phyloP scores from a whole-genome alignment of 208 protist species.

The Leishmania amazonensis region DNA sequence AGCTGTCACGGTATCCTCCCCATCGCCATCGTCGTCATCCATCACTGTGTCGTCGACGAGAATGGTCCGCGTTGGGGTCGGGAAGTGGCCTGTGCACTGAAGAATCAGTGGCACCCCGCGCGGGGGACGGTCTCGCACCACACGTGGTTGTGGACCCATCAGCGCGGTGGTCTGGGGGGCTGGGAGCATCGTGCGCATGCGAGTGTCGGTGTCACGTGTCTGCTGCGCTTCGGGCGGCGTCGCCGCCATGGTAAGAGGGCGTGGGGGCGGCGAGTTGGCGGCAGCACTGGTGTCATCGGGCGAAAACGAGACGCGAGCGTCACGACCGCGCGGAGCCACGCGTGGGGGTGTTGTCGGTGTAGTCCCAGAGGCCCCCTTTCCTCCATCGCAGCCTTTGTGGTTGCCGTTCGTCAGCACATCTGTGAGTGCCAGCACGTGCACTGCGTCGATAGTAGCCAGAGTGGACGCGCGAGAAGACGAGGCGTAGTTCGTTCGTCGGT shows the following conservation, averaged over 20 bases:
- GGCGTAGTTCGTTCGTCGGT: background rate
- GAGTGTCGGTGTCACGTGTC: background rate
- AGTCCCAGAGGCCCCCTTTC: background rate
- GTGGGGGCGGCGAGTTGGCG: constrained; percentile 4
- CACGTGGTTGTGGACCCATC: constrained; percentile 1
- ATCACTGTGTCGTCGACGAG: background rate
- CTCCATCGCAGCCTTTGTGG: background rate
- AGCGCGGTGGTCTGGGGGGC: background rate
- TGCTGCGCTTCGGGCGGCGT: background rate
- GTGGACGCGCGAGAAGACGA: constrained; percentile 9
- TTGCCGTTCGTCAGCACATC: background rate
- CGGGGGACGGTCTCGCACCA: constrained; percentile 24
- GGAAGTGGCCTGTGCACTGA: constrained; percentile 29
- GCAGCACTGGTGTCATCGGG: background rate
- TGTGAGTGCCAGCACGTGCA: constrained; percentile 2
- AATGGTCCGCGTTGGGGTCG: constrained; percentile 25
- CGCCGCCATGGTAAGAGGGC: background rate
- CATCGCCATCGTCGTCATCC: background rate
- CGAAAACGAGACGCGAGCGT: background rate
- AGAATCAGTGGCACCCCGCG: constrained; percentile 28
- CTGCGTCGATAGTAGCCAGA: background rate
- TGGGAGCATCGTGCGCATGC: background rate
- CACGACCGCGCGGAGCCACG: background rate
- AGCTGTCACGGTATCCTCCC: constrained; percentile 27
- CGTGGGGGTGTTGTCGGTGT: background rate